Percentiles rank a stretch among this genome's conserved stretches.
phyloP scores from a whole-genome alignment of 164 flowering plant genomes.

The Sextonia rubra region DNA sequence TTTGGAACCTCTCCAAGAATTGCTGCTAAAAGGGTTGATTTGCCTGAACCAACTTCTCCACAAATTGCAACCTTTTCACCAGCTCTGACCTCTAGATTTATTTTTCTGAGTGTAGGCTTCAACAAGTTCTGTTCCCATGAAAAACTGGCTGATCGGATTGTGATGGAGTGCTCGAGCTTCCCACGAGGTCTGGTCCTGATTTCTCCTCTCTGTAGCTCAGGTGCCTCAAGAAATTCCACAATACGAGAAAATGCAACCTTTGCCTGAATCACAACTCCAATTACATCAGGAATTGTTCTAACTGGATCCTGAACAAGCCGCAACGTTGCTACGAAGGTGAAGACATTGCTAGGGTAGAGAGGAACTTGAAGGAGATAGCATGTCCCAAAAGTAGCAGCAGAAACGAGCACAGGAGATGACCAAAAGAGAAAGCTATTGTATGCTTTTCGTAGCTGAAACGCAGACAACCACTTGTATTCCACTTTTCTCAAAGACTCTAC shows the following conservation, averaged over 20 bases:
- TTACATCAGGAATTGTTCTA: conserved; percentile 50
- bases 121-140: conserved; percentile 46
- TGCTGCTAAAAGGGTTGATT: conserved; percentile 62
- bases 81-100: conserved; percentile 35
- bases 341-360: conserved; percentile 57
- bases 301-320: conserved; percentile 71
- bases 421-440: conserved; percentile 52
- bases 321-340: conserved; percentile 75
- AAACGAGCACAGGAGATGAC: conserved; percentile 60
- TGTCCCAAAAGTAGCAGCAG: conserved; percentile 57
- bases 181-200: conserved; percentile 10
- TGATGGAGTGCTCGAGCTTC: conserved; percentile 22
- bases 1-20: conserved; percentile 61
- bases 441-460: conserved; percentile 40
- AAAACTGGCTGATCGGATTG: conserved; percentile 27
- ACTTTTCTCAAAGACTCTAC: conserved; percentile 38
- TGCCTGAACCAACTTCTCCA: conserved; percentile 75
- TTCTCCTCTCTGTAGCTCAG: conserved; percentile 39
- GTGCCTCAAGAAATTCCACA: conserved; percentile 51
- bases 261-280: conserved; percentile 47
- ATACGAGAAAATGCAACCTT: conserved; percentile 52
- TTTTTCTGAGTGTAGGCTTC: conserved; percentile 39
- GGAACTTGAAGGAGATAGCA: conserved; percentile 55
- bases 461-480: conserved; percentile 53
- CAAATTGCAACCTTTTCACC: conserved; percentile 59